phyloP scores from a whole-genome alignment of 129 eudicot genomes.

The Lactuca sativa region DNA sequence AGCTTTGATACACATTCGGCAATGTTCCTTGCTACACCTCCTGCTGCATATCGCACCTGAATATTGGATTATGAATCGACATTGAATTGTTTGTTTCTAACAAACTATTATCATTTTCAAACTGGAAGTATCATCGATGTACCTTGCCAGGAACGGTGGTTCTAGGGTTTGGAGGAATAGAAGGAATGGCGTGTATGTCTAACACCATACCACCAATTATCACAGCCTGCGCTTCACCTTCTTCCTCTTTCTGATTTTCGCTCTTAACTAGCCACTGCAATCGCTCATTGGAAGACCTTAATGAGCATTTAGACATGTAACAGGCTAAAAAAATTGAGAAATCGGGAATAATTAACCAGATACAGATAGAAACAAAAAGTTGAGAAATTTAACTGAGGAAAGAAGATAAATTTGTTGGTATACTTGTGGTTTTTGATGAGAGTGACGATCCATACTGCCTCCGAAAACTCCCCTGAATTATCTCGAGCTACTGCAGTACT shows the following conservation, averaged over 20 bases:
- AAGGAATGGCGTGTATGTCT: conserved; percentile 81
- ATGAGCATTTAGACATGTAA: neutral
- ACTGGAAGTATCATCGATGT: neutral
- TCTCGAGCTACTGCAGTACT: neutral
- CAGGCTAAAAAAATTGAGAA: neutral
- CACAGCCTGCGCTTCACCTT: conserved; percentile 48
- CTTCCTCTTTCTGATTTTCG: conserved; percentile 21
- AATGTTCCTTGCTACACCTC: conserved; percentile 96
- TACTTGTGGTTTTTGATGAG: conserved; percentile 14
- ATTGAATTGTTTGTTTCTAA: neutral
- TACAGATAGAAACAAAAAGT: neutral
- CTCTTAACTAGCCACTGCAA: conserved; percentile 8
- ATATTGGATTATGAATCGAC: neutral
- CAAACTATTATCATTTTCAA: neutral
- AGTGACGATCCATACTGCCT: conserved; percentile 18
- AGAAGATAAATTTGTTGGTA: neutral
- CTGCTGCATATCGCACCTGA: conserved; percentile 66
- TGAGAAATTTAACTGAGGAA: neutral
- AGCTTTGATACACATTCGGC: conserved; percentile 91
- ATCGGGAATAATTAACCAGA: neutral
- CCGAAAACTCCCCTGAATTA: conserved; percentile 1
- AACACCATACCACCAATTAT: conserved; percentile 98
- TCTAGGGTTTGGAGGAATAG: conserved; percentile 54
- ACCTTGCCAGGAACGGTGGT: conserved; percentile 95
- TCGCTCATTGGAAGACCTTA: conserved; percentile 17